Conservation (phyloP, 2,329 filamentous ascomycete species). For the Sporothrix inflata region DNA sequence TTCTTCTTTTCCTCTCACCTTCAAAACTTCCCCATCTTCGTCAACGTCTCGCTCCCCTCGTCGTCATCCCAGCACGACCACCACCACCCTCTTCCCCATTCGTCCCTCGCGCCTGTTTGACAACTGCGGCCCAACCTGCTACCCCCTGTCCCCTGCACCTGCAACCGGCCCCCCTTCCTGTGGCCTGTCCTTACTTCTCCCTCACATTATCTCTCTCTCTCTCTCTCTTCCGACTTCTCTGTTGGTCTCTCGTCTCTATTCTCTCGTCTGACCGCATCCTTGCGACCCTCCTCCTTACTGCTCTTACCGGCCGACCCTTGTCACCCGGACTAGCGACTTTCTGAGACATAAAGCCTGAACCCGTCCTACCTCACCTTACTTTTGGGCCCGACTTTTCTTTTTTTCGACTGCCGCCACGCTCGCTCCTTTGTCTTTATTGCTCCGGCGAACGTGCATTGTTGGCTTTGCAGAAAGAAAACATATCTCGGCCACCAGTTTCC, state of each 20-base stretch:
- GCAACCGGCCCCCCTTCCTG: conserved; percentile 14
- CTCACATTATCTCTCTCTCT: neutral
- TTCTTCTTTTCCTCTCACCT: neutral
- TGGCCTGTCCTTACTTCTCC: neutral
- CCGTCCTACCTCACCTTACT: neutral
- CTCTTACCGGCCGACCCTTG: conserved; percentile 12
- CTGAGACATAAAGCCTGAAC: conserved; percentile 25
- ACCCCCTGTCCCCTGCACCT: conserved; percentile 6
- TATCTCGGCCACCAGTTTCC: neutral
- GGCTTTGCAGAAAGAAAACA: neutral
- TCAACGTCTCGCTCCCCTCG: neutral
- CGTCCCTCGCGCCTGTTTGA: conserved; percentile 11
- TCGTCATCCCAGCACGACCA: neutral
- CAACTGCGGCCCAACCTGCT: conserved; percentile 19
- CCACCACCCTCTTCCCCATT: conserved; percentile 12
- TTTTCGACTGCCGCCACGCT: neutral
- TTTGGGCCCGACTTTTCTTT: neutral
- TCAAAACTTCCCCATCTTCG: neutral
- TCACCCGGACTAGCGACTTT: conserved; percentile 24
- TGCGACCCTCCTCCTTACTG: neutral
- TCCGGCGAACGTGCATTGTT: neutral
- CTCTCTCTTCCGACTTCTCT: neutral
- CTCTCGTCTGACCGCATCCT: conserved; percentile 23
- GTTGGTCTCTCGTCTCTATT: neutral
- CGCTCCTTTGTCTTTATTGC: neutral